Base-by-base conservation (phyloP, 805 yeast genomes). In the Metschnikowia hibisci region DNA sequence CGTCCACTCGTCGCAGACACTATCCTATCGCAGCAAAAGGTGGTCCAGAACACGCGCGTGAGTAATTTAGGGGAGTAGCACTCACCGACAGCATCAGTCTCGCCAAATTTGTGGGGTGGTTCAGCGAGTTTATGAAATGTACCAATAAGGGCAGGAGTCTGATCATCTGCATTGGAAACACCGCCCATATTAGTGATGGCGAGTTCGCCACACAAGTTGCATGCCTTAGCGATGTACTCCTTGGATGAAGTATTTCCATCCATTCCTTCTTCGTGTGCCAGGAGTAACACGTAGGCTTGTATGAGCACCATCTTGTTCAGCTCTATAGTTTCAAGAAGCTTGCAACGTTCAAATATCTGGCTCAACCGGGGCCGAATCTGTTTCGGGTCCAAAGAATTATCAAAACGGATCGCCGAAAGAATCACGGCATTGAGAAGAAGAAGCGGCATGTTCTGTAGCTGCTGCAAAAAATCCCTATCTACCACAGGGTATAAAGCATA, bases 161-260 rank as follows among this genome's bases (percentile, higher is more conserved):
- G 13, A 37, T 11, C 20, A 18, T 28, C 3, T 11, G 13, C 11
- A 20, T 37, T 37, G 4, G 33, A 15, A 9, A 3, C 16, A 1
- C 28, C 40, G 2, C 34, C 40, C 40, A 37, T 29, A 12, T 37
- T 37, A 12, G 40, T 37, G 20, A 37, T 37, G 16, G 40, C 40
- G 11, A 37, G 40, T 11, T 37, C 40, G 14, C 40, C 40, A 29
- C 40, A 37, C 14, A 37, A 37, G 40, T 37, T 37, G 28, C 40
- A 37, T 18, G 40, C 40, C 28, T 30, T 37, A 5, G 34, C 9
- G 20, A 37, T 37, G 15, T 37, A 37, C 40, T 37, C 40, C 30
- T 36, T 36, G 16, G 40, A 36, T 12, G 33, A 36, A 9, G 40
- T 36, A 15, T 27, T 18, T 18, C 40, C 40, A 9, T 36, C 40